Percentiles rank a stretch among this genome's conserved stretches.
Evolutionary conservation across 495 filamentous ascomycete genomes (phyloP).

Genomic region (Neurospora pannonica): DNA sequence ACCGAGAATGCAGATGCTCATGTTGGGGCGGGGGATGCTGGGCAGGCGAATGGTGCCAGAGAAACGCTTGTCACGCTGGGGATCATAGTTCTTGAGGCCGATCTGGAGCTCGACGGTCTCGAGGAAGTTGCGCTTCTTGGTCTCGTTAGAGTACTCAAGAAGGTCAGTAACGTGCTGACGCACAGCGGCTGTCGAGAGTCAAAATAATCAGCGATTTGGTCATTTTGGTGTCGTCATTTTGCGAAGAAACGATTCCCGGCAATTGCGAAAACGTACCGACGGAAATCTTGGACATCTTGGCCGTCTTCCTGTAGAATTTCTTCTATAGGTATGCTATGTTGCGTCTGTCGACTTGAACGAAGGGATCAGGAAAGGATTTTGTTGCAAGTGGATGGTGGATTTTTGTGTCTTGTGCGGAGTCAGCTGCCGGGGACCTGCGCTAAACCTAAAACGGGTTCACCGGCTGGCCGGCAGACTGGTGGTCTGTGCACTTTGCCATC

Average conservation of each 20-base stretch:
- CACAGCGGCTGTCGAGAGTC: conserved; percentile 66
- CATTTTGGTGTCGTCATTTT: neutral
- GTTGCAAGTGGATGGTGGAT: conserved; percentile 9
- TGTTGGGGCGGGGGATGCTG: conserved; percentile 79
- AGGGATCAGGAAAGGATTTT: conserved; percentile 4
- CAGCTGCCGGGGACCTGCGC: neutral
- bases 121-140: conserved; percentile 99
- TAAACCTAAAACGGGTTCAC: neutral
- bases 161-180: conserved; percentile 84
- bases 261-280: conserved; percentile 41
- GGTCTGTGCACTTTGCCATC: neutral
- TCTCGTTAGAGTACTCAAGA: conserved; percentile 87
- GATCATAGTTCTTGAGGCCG: conserved; percentile 99
- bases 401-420: conserved; percentile 12
- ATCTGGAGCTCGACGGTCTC: conserved; percentile 66
- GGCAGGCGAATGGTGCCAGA: conserved; percentile 95
- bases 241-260: neutral
- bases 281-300: conserved; percentile 61
- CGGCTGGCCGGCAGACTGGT: neutral
- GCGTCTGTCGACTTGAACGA: conserved; percentile 24
- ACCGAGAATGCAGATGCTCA: conserved; percentile 95
- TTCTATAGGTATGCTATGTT: conserved; percentile 66
- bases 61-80: conserved; percentile 99
- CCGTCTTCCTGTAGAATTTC: conserved; percentile 31
- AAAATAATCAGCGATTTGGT: conserved; percentile 3